These are phyloP conservation scores for Aspergillus candidus DNA, from an alignment of 2,329 filamentous ascomycete genomes.

Conservation along the genomic window DNA sequence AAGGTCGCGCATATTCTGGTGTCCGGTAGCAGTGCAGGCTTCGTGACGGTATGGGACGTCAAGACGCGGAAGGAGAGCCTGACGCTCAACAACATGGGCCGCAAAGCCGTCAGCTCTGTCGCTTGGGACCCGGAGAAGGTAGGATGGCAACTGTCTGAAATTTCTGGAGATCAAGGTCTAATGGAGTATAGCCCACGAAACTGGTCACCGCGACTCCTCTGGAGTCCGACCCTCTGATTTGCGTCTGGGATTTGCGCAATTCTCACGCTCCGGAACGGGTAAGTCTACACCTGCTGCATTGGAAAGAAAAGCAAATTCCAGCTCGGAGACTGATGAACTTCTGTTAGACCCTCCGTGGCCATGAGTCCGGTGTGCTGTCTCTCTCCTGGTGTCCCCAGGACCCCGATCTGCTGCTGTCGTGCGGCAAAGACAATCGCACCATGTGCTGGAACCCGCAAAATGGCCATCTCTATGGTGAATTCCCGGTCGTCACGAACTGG, in stretches of 20 bases:
- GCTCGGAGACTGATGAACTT: slow-evolving; percentile 9
- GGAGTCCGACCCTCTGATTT: slow-evolving; percentile 79
- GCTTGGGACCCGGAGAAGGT: slow-evolving; percentile 93
- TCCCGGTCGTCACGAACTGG: slow-evolving; percentile 98
- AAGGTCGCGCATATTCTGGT: slow-evolving; percentile 95
- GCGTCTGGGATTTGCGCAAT: slow-evolving; percentile 92
- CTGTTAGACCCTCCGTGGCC: slow-evolving; percentile 69
- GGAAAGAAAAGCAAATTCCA: too few species aligned
- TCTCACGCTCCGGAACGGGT: slow-evolving; percentile 81
- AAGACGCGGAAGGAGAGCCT: slow-evolving; percentile 97
- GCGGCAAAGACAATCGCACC: slow-evolving; percentile 93
- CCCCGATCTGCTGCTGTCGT: slow-evolving; percentile 79
- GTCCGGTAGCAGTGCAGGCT: slow-evolving; percentile 85
- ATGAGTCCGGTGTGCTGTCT: slow-evolving; percentile 88
- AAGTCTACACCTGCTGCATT: slow-evolving; percentile 12
- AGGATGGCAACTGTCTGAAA: slow-evolving; percentile 1
- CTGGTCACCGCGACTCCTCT: slow-evolving; percentile 87
- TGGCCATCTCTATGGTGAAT: slow-evolving; percentile 80
- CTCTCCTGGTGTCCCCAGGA: slow-evolving; percentile 95
- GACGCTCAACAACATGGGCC: slow-evolving; percentile 80
- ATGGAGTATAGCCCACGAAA: slow-evolving; percentile 62
- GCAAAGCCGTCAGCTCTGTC: slow-evolving; percentile 90
- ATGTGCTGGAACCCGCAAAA: slow-evolving; percentile 95
- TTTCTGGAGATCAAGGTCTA: slow-evolving; percentile 7
- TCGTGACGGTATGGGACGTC: slow-evolving; percentile 97